These are phyloP conservation scores for Elsinoe fawcettii DNA, from an alignment of 2,329 filamentous ascomycete genomes.

Conservation along the genomic window DNA sequence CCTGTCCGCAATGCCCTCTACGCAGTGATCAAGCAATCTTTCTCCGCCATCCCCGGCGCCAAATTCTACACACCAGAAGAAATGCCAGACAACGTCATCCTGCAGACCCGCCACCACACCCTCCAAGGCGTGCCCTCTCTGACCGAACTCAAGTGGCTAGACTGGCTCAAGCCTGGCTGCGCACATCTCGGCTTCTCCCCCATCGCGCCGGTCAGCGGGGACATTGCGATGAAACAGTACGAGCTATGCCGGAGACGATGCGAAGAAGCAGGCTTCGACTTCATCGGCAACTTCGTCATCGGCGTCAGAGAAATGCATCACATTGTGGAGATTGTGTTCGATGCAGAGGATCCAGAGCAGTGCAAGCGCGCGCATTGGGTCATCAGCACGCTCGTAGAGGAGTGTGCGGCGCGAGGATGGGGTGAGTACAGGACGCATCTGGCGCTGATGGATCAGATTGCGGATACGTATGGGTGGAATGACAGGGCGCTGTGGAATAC, in stretches of 20 bases:
- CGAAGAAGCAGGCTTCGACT: conserved; percentile 42
- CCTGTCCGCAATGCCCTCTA: conserved; percentile 27
- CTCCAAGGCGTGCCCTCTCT: conserved; percentile 29
- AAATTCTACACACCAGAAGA: conserved; percentile 39
- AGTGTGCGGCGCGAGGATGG: conserved; percentile 36
- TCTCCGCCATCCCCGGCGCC: conserved; percentile 36
- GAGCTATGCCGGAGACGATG: conserved; percentile 29
- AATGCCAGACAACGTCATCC: conserved; percentile 28
- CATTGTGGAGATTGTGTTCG: conserved; percentile 48
- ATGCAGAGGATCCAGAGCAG: conserved; percentile 36
- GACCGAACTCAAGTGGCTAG: conserved; percentile 38
- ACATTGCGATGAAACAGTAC: conserved; percentile 42
- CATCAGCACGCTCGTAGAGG: conserved; percentile 35
- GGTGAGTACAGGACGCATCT: conserved; percentile 43
- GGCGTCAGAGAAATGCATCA: conserved; percentile 50
- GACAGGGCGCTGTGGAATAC: conserved; percentile 36
- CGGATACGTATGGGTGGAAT: conserved; percentile 41
- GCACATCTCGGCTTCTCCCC: conserved; percentile 47
- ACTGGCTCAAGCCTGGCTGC: conserved; percentile 46
- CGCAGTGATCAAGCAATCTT: conserved; percentile 38
- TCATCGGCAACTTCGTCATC: conserved; percentile 45
- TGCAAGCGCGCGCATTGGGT: conserved; percentile 33
- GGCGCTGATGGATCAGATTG: conserved; percentile 40
- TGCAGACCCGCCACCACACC: conserved; percentile 25
- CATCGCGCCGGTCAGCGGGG: conserved; percentile 43